These are phyloP conservation scores for Exophiala xenobiotica DNA, from an alignment of 2,329 filamentous ascomycete species.

Conservation along the genomic window DNA sequence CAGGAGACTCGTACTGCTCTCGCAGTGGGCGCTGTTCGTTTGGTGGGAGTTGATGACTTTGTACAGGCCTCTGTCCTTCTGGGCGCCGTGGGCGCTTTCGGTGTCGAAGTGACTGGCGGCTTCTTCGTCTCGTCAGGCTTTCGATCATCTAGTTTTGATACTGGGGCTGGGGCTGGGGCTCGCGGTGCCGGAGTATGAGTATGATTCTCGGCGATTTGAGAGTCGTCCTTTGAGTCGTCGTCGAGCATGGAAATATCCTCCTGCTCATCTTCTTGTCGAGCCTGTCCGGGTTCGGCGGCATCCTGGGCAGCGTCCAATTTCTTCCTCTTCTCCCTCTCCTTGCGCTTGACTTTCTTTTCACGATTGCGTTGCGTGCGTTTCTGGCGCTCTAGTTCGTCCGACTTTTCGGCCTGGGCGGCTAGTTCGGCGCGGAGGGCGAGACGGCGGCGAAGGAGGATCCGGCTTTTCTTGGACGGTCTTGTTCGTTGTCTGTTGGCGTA, in stretches of 20 bases:
- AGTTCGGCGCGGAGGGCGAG: conserved; percentile 13
- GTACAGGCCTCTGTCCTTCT: not conserved
- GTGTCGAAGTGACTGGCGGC: not conserved
- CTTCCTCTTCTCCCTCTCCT: conserved; percentile 24
- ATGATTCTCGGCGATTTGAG: not conserved
- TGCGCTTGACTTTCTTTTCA: conserved; percentile 30
- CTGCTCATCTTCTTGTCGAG: not conserved
- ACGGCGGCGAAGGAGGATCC: conserved; percentile 23
- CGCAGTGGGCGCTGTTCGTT: too few species aligned
- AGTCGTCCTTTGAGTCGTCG: not conserved
- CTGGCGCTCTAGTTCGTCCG: conserved; percentile 25
- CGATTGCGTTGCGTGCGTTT: conserved; percentile 28
- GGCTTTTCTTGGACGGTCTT: conserved; percentile 28
- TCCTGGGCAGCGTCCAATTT: conserved; percentile 6
- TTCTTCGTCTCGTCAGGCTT: too few species aligned
- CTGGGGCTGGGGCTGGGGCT: not conserved
- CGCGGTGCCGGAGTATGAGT: not conserved
- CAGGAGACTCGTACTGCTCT: too few species aligned
- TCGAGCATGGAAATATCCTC: not conserved
- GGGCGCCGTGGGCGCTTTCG: not conserved
- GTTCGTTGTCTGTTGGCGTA: not conserved
- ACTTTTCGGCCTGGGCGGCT: conserved; percentile 14
- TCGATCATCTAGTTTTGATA: not conserved
- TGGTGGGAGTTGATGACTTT: not conserved
- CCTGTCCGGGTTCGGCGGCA: not conserved